Evolutionary conservation across 805 yeast genomes (phyloP).

Genomic region (Ascoidea asiatica): DNA sequence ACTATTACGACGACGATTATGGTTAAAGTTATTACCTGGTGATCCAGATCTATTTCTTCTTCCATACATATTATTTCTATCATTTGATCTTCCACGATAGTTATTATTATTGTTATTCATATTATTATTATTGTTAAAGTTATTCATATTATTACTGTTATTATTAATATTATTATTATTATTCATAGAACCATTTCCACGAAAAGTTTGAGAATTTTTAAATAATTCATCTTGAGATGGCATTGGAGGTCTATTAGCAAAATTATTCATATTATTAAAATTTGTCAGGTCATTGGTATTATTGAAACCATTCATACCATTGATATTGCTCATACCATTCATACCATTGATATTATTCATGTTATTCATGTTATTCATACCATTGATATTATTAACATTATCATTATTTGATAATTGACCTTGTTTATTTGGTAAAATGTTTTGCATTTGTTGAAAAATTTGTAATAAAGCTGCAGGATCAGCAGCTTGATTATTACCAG

Average conservation of each 20-base stretch:
- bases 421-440: slow-evolving; percentile 9
- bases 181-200: neutral
- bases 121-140: slow-evolving; percentile 14
- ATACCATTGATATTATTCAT: slow-evolving; percentile 5
- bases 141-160: slow-evolving; percentile 9
- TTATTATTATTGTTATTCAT: slow-evolving; percentile 11
- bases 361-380: neutral
- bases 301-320: slow-evolving; percentile 5
- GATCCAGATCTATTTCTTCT: slow-evolving; percentile 4
- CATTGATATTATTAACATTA: neutral
- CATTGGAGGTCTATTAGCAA: neutral
- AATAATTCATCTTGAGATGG: slow-evolving; percentile 16
- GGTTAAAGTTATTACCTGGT: no score
- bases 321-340: slow-evolving; percentile 8
- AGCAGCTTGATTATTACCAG: slow-evolving; percentile 16
- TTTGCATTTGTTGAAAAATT: slow-evolving; percentile 21
- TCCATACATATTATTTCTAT: slow-evolving; percentile 6
- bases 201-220: slow-evolving; percentile 9
- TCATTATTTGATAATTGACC: no score
- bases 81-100: slow-evolving; percentile 18
- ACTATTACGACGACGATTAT: slow-evolving; percentile 1
- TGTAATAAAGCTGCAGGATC: slow-evolving; percentile 30
- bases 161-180: neutral
- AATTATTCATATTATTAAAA: slow-evolving; percentile 2
- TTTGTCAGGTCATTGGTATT: slow-evolving; percentile 10